These are phyloP conservation scores for Hypoxylon sp. DNA, from an alignment of 2,329 filamentous ascomycete species.

Conservation along the genomic window DNA sequence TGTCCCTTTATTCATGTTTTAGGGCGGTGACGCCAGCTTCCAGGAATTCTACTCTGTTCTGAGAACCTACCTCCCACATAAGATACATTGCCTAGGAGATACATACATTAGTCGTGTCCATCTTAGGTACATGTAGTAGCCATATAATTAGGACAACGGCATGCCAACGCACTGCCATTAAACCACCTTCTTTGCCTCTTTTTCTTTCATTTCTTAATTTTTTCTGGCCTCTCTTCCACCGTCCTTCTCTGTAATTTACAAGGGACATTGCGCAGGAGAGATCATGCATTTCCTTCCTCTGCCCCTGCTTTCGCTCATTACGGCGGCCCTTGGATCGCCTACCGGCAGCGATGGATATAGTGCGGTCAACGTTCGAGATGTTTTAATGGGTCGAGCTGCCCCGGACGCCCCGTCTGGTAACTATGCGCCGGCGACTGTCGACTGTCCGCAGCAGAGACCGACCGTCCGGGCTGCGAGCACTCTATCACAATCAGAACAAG, in stretches of 20 bases:
- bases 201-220: conserved; percentile 4
- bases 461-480: conserved; percentile 73
- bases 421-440: conserved; percentile 78
- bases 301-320: conserved; percentile 48
- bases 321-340: conserved; percentile 49
- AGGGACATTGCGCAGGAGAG: conserved; percentile 7
- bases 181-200: conserved; percentile 3
- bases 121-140: background rate
- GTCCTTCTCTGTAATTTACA: conserved; percentile 1
- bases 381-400: conserved; percentile 54
- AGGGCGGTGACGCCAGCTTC: conserved; percentile 25
- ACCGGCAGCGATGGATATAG: conserved; percentile 34
- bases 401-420: conserved; percentile 65
- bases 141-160: conserved; percentile 35
- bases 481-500: conserved; percentile 78
- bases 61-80: background rate
- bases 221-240: background rate
- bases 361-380: conserved; percentile 29
- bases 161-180: conserved; percentile 5
- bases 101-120: conserved; percentile 32
- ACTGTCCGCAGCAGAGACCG: conserved; percentile 80
- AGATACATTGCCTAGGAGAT: background rate
- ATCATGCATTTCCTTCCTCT: conserved; percentile 48
- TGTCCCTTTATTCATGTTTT: conserved; percentile 31
- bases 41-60: conserved; percentile 20